Percentiles rank a stretch among this genome's conserved stretches.
phyloP scores from a whole-genome alignment of 2,329 filamentous ascomycete species.

The Cryphonectria radicalis region DNA sequence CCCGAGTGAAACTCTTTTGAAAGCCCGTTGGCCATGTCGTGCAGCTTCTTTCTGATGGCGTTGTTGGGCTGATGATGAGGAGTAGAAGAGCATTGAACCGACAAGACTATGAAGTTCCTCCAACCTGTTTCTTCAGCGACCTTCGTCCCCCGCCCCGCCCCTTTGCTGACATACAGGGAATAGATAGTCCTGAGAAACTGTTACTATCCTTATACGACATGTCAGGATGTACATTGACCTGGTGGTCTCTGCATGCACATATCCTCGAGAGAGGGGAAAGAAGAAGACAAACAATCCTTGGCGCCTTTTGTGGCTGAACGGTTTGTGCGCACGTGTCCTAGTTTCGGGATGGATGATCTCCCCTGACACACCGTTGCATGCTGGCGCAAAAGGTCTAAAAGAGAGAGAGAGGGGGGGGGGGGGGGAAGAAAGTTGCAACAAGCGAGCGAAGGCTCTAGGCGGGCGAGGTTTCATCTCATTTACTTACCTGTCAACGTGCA shows the following conservation, averaged over 20 bases:
- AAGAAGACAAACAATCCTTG: conserved; percentile 1
- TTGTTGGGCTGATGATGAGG: conserved; percentile 1
- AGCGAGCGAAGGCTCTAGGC: neutral
- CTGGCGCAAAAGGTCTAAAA: neutral
- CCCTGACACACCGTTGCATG: conserved; percentile 10
- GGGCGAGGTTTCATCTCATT: conserved; percentile 12
- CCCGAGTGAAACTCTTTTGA: conserved; percentile 8
- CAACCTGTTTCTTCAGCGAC: no score
- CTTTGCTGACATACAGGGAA: neutral
- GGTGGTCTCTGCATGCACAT: neutral
- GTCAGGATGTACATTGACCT: neutral
- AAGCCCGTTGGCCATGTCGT: conserved; percentile 26
- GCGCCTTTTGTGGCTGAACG: conserved; percentile 23
- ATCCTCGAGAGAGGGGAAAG: neutral
- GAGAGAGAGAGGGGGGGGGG: no score
- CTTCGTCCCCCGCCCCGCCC: no score
- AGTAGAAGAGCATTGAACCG: neutral
- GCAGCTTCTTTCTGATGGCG: conserved; percentile 19
- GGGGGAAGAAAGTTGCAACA: neutral
- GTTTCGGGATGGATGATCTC: conserved; percentile 10
- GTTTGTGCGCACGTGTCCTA: neutral
- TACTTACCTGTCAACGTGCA: neutral
- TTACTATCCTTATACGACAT: no score
- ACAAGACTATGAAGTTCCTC: neutral
- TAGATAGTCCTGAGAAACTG: neutral